A percentile compares a stretch with the other conserved stretches of the same genome.
Evolutionary conservation across 306 rosid species (phyloP).

Genomic region (Trichosanthes cucumerina): DNA sequence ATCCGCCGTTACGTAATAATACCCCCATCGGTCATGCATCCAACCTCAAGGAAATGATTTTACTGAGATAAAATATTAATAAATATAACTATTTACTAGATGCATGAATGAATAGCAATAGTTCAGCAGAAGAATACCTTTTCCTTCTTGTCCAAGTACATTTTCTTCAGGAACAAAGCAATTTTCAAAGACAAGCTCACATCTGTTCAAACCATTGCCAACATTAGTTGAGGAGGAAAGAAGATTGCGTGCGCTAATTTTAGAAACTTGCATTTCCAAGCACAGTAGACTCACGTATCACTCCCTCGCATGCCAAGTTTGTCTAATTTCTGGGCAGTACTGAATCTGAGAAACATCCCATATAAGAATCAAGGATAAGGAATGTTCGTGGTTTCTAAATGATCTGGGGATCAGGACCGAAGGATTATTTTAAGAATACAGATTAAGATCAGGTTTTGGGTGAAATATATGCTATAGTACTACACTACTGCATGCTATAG

Average conservation of each 20-base stretch:
- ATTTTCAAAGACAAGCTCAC: slow-evolving; percentile 96
- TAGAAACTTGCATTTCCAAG: slow-evolving; percentile 13
- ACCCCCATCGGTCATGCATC: neutral
- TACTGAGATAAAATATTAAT: neutral
- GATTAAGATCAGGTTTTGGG: neutral
- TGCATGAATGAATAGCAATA: neutral
- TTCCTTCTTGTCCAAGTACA: slow-evolving; percentile 88
- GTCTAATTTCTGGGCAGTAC: slow-evolving; percentile 89
- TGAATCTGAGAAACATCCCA: slow-evolving; percentile 48
- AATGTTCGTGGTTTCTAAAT: slow-evolving; percentile 8
- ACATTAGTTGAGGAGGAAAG: slow-evolving; percentile 21
- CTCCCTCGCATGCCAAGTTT: slow-evolving; percentile 99
- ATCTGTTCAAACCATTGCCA: slow-evolving; percentile 46
- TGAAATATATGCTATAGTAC: neutral
- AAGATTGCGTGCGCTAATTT: neutral
- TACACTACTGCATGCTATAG: neutral
- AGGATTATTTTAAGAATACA: slow-evolving; percentile 1
- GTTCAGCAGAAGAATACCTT: slow-evolving; percentile 44
- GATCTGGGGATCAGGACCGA: neutral
- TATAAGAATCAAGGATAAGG: slow-evolving; percentile 10
- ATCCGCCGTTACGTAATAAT: neutral
- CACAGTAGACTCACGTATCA: slow-evolving; percentile 66
- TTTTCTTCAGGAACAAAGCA: slow-evolving; percentile 94
- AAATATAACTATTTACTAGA: neutral
- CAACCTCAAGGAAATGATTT: neutral